Percentiles rank a stretch among this genome's conserved stretches.
Conservation (phyloP, 805 yeast genomes). For the Naumovozyma dairenensis region DNA sequence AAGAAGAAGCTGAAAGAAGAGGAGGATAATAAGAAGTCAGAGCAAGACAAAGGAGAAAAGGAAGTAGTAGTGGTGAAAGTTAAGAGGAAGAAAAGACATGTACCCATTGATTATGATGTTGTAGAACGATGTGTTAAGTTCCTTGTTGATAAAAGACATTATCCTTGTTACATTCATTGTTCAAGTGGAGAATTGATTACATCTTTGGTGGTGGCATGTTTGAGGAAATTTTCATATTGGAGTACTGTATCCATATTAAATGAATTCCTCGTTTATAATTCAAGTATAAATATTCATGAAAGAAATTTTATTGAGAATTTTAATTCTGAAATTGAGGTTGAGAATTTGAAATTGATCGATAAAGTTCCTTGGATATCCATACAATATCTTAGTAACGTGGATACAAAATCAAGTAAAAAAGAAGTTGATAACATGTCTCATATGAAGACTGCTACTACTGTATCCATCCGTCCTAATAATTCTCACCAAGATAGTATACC, state of each 20-base stretch:
- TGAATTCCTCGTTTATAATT: constrained; percentile 71
- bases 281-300: constrained; percentile 73
- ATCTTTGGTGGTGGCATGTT: constrained; percentile 74
- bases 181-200: constrained; percentile 84
- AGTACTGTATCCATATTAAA: constrained; percentile 76
- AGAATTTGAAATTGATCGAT: constrained; percentile 24
- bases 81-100: constrained; percentile 73
- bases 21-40: constrained; percentile 6
- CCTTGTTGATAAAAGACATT: constrained; percentile 45
- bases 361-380: constrained; percentile 29
- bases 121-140: constrained; percentile 52
- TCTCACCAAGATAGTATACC: constrained; percentile 10
- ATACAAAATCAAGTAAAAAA: constrained; percentile 1
- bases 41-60: constrained; percentile 12
- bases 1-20: too few species aligned
- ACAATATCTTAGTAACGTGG: constrained; percentile 11
- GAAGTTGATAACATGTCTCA: background rate
- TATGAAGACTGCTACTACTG: constrained; percentile 1
- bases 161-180: constrained; percentile 80
- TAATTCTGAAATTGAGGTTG: constrained; percentile 51
- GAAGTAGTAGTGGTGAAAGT: constrained; percentile 30
- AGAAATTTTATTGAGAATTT: constrained; percentile 76
- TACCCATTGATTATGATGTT: constrained; percentile 62
- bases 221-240: constrained; percentile 80
- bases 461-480: constrained; percentile 7